These are phyloP conservation scores for Elaeis oleifera DNA, from an alignment of 202 grass and related monocot genomes.

Conservation along the genomic window DNA sequence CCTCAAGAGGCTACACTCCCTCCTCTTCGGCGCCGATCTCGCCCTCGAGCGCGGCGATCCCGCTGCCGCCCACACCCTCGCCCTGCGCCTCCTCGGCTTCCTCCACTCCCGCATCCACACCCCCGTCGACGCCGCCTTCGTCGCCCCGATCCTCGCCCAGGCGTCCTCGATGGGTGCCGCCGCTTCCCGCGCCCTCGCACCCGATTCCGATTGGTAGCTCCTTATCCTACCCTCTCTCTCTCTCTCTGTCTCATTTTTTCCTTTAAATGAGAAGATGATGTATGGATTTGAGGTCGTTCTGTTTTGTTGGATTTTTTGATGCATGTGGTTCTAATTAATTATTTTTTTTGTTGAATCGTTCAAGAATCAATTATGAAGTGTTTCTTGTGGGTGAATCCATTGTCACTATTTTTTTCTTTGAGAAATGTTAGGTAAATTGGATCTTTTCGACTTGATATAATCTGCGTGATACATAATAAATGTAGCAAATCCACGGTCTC, in stretches of 20 bases:
- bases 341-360: too few relatives aligned
- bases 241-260: background rate
- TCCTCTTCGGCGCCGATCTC: conserved; percentile 64
- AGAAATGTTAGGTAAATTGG: too few relatives aligned
- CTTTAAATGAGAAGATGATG: background rate
- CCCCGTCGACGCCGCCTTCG: conserved; percentile 31
- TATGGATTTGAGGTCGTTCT: background rate
- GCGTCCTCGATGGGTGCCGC: conserved; percentile 42
- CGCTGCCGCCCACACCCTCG: conserved; percentile 42
- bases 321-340: too few relatives aligned
- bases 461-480: too few relatives aligned
- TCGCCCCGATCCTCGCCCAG: conserved; percentile 45
- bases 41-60: conserved; percentile 57
- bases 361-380: too few relatives aligned
- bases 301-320: background rate
- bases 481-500: too few relatives aligned
- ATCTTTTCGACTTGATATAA: too few relatives aligned
- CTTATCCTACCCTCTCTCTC: background rate
- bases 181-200: conserved; percentile 35
- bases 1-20: conserved; percentile 54
- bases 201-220: conserved; percentile 62
- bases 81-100: conserved; percentile 86
- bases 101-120: conserved; percentile 39
- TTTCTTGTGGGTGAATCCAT: too few relatives aligned
- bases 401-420: too few relatives aligned